A percentile compares a stretch with the other conserved stretches of the same genome.
Evolutionary conservation across 108 stramenopile genomes (phyloP).

Genomic region (Stephanodiscus triporus): DNA sequence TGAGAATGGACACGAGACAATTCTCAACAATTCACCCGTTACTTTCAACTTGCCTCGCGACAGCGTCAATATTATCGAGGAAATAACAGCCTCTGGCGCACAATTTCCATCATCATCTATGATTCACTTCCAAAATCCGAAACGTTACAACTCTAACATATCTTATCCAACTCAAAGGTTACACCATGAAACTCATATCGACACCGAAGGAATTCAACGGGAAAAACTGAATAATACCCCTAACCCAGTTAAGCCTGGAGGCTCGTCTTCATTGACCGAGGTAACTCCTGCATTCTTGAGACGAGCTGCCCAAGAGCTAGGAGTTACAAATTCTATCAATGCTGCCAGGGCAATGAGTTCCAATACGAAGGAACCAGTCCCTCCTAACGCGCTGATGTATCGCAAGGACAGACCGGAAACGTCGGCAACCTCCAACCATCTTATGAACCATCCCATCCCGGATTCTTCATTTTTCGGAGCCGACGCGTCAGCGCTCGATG

Average conservation of each 20-base stretch:
- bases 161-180: slow-evolving; percentile 21
- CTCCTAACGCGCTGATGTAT: slow-evolving; percentile 37
- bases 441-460: not conserved
- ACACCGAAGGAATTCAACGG: not conserved
- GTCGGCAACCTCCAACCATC: not conserved
- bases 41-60: slow-evolving; percentile 4
- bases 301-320: slow-evolving; percentile 32
- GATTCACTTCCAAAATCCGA: slow-evolving; percentile 30
- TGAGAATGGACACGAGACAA: not conserved
- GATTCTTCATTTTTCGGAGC: slow-evolving; percentile 44
- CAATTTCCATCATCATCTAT: slow-evolving; percentile 2
- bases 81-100: not conserved
- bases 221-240: not conserved
- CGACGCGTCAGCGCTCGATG: slow-evolving; percentile 44
- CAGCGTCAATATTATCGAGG: not conserved
- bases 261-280: slow-evolving; percentile 13
- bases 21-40: not conserved
- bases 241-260: not conserved
- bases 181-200: not conserved
- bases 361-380: slow-evolving; percentile 16
- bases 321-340: not conserved
- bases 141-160: slow-evolving; percentile 7
- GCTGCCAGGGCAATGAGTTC: not conserved
- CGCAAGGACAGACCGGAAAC: slow-evolving; percentile 13
- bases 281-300: slow-evolving; percentile 50